These are phyloP conservation scores for Volvox reticuliferus DNA, from an alignment of 139 green algal species.

Conservation along the genomic window DNA sequence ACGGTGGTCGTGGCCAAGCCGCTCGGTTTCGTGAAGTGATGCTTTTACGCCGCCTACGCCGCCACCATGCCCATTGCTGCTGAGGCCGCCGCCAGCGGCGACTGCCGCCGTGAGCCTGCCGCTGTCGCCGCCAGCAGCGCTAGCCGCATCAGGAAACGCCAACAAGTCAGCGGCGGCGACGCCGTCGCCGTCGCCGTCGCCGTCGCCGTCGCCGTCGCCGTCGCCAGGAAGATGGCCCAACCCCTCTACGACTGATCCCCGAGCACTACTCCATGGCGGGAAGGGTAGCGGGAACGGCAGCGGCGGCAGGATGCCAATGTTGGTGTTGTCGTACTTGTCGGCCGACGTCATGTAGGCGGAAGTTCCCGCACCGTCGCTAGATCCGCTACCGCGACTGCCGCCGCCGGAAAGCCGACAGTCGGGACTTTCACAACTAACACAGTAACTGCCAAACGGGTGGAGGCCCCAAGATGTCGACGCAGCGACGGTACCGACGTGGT, in stretches of 20 bases:
- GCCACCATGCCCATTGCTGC: neutral
- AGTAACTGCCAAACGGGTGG: no score
- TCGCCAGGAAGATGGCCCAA: neutral
- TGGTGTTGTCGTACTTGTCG: neutral
- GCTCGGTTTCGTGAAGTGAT: neutral
- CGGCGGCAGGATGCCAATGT: constrained; percentile 37
- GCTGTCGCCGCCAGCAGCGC: neutral
- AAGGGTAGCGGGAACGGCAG: neutral
- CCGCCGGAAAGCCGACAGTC: neutral
- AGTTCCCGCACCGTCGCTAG: constrained; percentile 13
- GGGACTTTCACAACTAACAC: neutral
- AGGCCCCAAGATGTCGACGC: no score
- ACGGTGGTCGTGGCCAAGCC: neutral
- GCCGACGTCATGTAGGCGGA: constrained; percentile 19
- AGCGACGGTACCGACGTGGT: no score
- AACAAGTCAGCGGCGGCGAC: neutral
- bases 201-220: neutral
- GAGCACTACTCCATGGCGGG: neutral
- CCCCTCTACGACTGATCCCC: neutral
- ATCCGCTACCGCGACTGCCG: neutral
- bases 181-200: neutral
- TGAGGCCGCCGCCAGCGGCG: neutral
- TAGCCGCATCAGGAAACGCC: neutral
- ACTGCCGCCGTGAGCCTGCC: neutral
- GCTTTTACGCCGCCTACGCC: neutral